Percentiles rank a stretch among this genome's conserved stretches.
phyloP scores from a whole-genome alignment of 495 filamentous ascomycete species.

The Penicillium arizonense region DNA sequence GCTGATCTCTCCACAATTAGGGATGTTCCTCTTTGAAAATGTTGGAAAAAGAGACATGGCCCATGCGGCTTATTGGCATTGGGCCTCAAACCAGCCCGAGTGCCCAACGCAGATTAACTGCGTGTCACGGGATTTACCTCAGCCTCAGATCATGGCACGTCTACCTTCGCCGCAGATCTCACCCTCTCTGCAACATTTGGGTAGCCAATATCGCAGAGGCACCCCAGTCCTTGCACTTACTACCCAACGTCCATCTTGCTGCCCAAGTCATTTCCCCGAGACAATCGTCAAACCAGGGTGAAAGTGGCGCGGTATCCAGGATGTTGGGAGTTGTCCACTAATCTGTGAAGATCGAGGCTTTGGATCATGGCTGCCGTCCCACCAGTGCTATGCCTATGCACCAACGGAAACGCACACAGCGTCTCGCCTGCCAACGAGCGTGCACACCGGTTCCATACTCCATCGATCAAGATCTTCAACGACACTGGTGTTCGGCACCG shows the following conservation, averaged over 20 bases:
- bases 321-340: neutral
- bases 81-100: conserved; percentile 13
- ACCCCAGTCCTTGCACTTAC: conserved; percentile 13
- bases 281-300: conserved; percentile 13
- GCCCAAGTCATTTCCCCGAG: conserved; percentile 27
- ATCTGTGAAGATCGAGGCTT: conserved; percentile 16
- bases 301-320: conserved; percentile 7
- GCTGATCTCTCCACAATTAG: conserved; percentile 10
- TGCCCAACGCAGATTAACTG: conserved; percentile 1
- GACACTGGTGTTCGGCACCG: conserved; percentile 5
- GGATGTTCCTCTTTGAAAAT: neutral
- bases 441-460: conserved; percentile 7
- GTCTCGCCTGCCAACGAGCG: conserved; percentile 14
- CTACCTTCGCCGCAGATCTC: conserved; percentile 21
- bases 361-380: conserved; percentile 14
- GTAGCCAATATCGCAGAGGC: conserved; percentile 12
- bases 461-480: conserved; percentile 24
- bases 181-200: conserved; percentile 8
- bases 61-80: conserved; percentile 23
- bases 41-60: conserved; percentile 9
- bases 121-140: conserved; percentile 19
- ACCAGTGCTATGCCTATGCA: conserved; percentile 10
- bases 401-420: conserved; percentile 3
- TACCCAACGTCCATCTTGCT: conserved; percentile 39
- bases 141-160: conserved; percentile 16